Conservation (phyloP, 495 filamentous ascomycete genomes). For the Penicillium silybi region DNA sequence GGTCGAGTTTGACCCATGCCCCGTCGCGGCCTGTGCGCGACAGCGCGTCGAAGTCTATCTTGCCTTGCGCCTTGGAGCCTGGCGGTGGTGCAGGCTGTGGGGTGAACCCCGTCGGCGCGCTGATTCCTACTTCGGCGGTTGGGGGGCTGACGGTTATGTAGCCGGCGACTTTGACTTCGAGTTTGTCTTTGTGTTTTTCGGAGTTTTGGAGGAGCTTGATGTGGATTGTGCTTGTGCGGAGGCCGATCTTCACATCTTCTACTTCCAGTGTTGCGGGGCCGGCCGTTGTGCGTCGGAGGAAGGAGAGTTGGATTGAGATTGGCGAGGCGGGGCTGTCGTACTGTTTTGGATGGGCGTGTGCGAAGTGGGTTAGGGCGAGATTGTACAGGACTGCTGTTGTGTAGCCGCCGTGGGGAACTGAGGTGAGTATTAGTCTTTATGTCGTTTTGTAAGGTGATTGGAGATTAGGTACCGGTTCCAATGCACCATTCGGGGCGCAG, state of each 20-base stretch:
- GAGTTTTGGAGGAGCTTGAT: slow-evolving; percentile 54
- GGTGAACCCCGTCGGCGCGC: slow-evolving; percentile 48
- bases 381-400: slow-evolving; percentile 61
- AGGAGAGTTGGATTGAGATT: slow-evolving; percentile 64
- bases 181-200: slow-evolving; percentile 17
- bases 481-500: slow-evolving; percentile 67
- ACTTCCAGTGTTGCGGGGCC: slow-evolving; percentile 63
- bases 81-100: slow-evolving; percentile 45
- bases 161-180: slow-evolving; percentile 58
- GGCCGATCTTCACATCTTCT: slow-evolving; percentile 68
- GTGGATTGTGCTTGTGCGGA: slow-evolving; percentile 66
- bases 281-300: slow-evolving; percentile 62
- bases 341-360: slow-evolving; percentile 54
- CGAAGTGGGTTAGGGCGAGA: slow-evolving; percentile 60
- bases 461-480: slow-evolving; percentile 51
- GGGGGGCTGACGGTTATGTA: slow-evolving; percentile 68
- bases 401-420: slow-evolving; percentile 84
- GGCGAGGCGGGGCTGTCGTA: slow-evolving; percentile 59
- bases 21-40: slow-evolving; percentile 36
- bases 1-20: slow-evolving; percentile 26
- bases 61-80: slow-evolving; percentile 19
- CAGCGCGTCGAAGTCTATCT: slow-evolving; percentile 25
- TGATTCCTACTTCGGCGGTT: slow-evolving; percentile 53
- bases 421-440: neutral
- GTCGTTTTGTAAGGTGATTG: neutral